These are phyloP conservation scores for Lasiodiplodia sp. DNA, from an alignment of 2,329 filamentous ascomycete genomes.

Conservation along the genomic window DNA sequence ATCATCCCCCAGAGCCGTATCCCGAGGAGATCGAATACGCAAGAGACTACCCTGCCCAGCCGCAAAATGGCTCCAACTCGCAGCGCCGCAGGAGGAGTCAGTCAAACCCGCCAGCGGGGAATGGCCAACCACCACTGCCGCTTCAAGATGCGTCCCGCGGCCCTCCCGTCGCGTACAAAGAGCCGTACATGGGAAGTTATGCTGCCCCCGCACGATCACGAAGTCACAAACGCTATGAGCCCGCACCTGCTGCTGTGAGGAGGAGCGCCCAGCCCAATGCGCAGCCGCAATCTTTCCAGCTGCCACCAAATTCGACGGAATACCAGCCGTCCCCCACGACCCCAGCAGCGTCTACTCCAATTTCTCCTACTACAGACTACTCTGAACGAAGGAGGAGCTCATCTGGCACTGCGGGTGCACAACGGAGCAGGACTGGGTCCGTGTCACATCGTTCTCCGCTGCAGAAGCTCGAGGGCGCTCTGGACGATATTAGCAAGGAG, in stretches of 20 bases:
- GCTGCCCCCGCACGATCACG: constrained; percentile 26
- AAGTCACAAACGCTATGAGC: constrained; percentile 28
- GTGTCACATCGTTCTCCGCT: constrained; percentile 87
- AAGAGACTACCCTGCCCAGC: constrained; percentile 15
- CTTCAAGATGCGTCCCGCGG: constrained; percentile 20
- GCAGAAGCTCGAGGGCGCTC: constrained; percentile 88
- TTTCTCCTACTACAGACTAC: constrained; percentile 27
- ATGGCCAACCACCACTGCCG: constrained; percentile 10
- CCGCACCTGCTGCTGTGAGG: constrained; percentile 11
- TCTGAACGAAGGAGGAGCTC: constrained; percentile 32
- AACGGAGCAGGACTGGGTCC: constrained; percentile 55
- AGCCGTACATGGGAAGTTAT: constrained; percentile 28
- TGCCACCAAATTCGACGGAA: not conserved
- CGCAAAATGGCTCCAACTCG: constrained; percentile 22
- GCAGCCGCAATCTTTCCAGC: not conserved
- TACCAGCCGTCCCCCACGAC: constrained; percentile 5
- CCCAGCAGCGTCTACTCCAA: not conserved
- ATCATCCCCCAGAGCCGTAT: not conserved
- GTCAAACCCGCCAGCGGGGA: constrained; percentile 3
- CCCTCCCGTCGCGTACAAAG: constrained; percentile 29
- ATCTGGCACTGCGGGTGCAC: constrained; percentile 32
- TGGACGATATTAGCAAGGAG: constrained; percentile 94
- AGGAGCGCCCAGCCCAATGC: not conserved
- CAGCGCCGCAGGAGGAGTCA: constrained; percentile 19
- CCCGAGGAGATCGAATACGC: constrained; percentile 19